phyloP scores from a whole-genome alignment of 495 filamentous ascomycete genomes.

The Elasticomyces elasticus region DNA sequence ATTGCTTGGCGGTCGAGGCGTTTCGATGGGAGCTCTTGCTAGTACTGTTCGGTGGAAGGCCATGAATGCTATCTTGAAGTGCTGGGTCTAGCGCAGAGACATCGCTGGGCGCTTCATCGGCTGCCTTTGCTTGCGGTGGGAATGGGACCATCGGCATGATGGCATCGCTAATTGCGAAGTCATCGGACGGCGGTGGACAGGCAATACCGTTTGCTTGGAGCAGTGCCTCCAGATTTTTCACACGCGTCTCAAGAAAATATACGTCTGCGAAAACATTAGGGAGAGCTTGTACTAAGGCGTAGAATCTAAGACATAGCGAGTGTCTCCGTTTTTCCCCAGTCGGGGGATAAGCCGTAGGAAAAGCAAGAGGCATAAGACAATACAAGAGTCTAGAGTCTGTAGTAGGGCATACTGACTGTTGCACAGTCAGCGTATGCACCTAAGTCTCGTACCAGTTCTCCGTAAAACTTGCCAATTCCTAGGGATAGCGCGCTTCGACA shows the following conservation, averaged over 20 bases:
- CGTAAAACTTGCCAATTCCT: too few species aligned
- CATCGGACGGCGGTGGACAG: slow-evolving; percentile 63
- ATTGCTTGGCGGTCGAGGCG: slow-evolving; percentile 65
- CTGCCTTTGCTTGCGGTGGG: slow-evolving; percentile 4
- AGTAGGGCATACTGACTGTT: too few species aligned
- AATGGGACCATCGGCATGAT: slow-evolving; percentile 35
- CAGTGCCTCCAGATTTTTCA: slow-evolving; percentile 72
- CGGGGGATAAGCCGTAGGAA: too few species aligned
- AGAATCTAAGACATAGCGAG: too few species aligned
- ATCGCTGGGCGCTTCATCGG: not conserved
- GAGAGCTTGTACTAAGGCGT: too few species aligned
- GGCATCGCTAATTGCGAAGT: slow-evolving; percentile 52
- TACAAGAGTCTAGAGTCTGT: too few species aligned
- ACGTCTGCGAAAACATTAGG: too few species aligned
- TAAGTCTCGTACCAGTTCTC: too few species aligned
- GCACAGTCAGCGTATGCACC: too few species aligned
- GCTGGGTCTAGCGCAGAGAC: slow-evolving; percentile 21
- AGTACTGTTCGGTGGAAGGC: slow-evolving; percentile 64
- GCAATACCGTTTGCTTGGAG: slow-evolving; percentile 58
- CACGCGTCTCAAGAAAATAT: slow-evolving; percentile 80
- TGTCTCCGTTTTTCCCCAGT: too few species aligned
- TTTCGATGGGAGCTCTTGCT: slow-evolving; percentile 68
- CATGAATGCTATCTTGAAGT: slow-evolving; percentile 41
- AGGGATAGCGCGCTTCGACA: slow-evolving; percentile 88
- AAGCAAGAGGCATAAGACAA: too few species aligned